Base-by-base conservation (phyloP, 129 eudicot genomes). In the Arctium lappa region DNA sequence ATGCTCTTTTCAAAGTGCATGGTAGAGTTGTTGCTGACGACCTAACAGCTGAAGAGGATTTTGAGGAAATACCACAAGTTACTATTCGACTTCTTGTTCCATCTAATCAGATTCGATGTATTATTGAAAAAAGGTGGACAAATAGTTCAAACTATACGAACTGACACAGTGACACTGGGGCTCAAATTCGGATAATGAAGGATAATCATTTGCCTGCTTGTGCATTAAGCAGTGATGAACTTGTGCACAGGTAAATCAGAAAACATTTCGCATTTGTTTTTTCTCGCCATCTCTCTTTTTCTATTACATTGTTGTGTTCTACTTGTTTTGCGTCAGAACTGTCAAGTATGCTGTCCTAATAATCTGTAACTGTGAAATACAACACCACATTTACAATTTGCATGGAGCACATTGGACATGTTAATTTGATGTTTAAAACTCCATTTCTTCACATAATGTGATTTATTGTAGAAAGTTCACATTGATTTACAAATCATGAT, bases 41-140 rank as follows among this genome's bases (percentile, higher is more conserved):
- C 73, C 63, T 79, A 72, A 73, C 81, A 7, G 77, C 69, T 77
- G 94, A 88, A 44, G 94, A 84, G 74, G 95, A 90, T 30, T 75
- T 86, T 15, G 96, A 91, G 46, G 98, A 87, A 13, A 80, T 82
- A 12, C 85, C 85, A 8, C 92, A 88, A 37, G 88, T 91, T 85
- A 93, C 92, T 22, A 92, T 87, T 31, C 87, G 93, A 1, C 90
- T 96, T 36, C 97, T 96, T 60, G 98, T 96, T 4, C 88, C 98
- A 4, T 90, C 98, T 6, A 98, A 96, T 90, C 99, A 96, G 89
- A 96, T 96, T 85, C 98, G 99, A 53, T 88, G 98, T 86, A 53
- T 93, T 80, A 93, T 96, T 80, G 99, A 98, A 72, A 96, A 93
- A 89, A 22, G 99, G 99, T 86, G 99, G 99, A 71, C 91, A 93